A percentile compares a stretch with the other conserved stretches of the same genome.
Conservation (phyloP, 805 yeast species). For the Lipomyces yamanashiensis region DNA sequence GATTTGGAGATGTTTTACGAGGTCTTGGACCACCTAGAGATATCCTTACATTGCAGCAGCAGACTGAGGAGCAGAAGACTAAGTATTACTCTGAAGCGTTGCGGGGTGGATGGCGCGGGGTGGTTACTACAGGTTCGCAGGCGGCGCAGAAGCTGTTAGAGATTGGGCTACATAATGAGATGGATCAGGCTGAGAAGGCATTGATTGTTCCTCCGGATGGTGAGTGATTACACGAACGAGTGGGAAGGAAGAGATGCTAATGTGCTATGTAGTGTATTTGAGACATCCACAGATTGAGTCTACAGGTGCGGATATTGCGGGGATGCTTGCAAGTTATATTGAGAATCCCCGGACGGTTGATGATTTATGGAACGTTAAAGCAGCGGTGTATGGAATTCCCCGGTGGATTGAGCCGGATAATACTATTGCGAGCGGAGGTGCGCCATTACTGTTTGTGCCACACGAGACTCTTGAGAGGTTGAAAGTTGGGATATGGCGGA, state of each 20-base stretch:
- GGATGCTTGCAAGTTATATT: slow-evolving; percentile 24
- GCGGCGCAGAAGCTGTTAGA: slow-evolving; percentile 21
- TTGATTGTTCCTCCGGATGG: slow-evolving; percentile 26
- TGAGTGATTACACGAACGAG: not conserved
- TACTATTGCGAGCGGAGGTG: not conserved
- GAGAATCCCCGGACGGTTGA: slow-evolving; percentile 21
- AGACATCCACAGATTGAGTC: slow-evolving; percentile 21
- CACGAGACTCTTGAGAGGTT: slow-evolving; percentile 26
- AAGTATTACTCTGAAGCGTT: not conserved
- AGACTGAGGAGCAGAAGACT: not conserved
- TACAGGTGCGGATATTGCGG: slow-evolving; percentile 26
- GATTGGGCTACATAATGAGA: slow-evolving; percentile 19
- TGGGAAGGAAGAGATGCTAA: not conserved
- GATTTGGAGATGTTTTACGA: slow-evolving; percentile 16
- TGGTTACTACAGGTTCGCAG: not conserved
- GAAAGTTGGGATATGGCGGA: slow-evolving; percentile 34
- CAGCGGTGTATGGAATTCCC: slow-evolving; percentile 26
- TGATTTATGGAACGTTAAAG: slow-evolving; percentile 32
- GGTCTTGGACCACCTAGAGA: slow-evolving; percentile 14
- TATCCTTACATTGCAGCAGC: not conserved
- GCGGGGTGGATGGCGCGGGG: slow-evolving; percentile 1
- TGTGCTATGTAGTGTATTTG: slow-evolving; percentile 6
- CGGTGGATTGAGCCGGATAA: slow-evolving; percentile 20
- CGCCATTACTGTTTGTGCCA: slow-evolving; percentile 22
- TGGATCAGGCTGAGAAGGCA: slow-evolving; percentile 29